Evolutionary conservation across 2,329 filamentous ascomycete genomes (phyloP).

Genomic region (Trichoderma sp.): DNA sequence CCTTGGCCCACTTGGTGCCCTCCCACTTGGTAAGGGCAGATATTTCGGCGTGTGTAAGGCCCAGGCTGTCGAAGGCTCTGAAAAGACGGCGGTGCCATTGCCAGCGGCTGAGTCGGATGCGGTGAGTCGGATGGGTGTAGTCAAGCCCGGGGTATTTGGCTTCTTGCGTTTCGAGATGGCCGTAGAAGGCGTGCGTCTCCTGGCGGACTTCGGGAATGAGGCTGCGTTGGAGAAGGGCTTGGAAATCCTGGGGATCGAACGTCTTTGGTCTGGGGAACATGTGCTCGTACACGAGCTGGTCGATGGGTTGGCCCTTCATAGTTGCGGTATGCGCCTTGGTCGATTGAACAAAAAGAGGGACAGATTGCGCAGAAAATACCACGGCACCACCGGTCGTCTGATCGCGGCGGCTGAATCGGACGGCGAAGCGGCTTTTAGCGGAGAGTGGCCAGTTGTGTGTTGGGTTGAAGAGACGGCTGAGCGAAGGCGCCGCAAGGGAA

Average conservation of each 20-base stretch:
- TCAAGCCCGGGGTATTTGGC: constrained; percentile 79
- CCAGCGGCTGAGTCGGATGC: constrained; percentile 73
- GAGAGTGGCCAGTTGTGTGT: neutral
- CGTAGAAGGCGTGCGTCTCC: constrained; percentile 75
- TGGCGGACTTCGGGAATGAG: constrained; percentile 75
- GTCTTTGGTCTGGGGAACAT: constrained; percentile 68
- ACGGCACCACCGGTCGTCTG: neutral
- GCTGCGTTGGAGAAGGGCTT: constrained; percentile 64
- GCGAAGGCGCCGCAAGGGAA: neutral
- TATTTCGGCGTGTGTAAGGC: constrained; percentile 68
- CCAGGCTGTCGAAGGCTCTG: constrained; percentile 67
- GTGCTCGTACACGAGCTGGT: constrained; percentile 69
- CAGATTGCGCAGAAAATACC: neutral
- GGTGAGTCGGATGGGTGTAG: constrained; percentile 70
- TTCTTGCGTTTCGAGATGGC: constrained; percentile 73
- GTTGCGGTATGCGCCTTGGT: constrained; percentile 26
- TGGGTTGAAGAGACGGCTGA: neutral
- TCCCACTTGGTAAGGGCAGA: constrained; percentile 74
- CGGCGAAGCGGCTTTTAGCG: neutral
- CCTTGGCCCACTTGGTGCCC: constrained; percentile 78
- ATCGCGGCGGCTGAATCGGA: neutral
- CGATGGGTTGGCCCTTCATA: constrained; percentile 71
- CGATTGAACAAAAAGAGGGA: neutral
- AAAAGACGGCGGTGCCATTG: constrained; percentile 74
- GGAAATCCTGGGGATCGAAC: constrained; percentile 69